Evolutionary conservation across 1,284 basidiomycete genomes (phyloP).

Genomic region (Rhizoctonia solani): DNA sequence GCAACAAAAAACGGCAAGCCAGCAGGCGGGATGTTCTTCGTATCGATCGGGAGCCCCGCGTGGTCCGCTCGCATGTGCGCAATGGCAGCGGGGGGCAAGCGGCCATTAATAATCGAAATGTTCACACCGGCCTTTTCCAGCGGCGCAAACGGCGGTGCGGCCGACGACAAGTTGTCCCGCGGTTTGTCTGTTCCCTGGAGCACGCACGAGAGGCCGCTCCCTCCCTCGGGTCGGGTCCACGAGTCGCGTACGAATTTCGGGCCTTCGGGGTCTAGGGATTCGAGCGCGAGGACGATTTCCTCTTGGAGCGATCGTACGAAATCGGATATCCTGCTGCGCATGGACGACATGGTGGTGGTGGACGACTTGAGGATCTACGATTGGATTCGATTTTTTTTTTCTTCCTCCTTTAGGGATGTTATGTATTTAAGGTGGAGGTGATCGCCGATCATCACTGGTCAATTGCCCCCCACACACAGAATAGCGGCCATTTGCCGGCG

Average conservation of each 20-base stretch:
- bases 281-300: slow-evolving; percentile 78
- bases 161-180: slow-evolving; percentile 15
- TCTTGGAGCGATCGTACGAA: slow-evolving; percentile 84
- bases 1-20: slow-evolving; percentile 91
- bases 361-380: too few relatives aligned
- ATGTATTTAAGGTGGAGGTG: too few relatives aligned
- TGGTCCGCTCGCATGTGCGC: slow-evolving; percentile 96
- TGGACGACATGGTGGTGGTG: slow-evolving; percentile 46
- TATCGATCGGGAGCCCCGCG: slow-evolving; percentile 67
- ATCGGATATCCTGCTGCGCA: slow-evolving; percentile 80
- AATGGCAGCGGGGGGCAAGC: slow-evolving; percentile 85
- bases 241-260: slow-evolving; percentile 83
- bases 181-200: slow-evolving; percentile 65
- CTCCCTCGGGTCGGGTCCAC: slow-evolving; percentile 85
- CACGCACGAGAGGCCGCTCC: slow-evolving; percentile 86
- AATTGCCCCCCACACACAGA: too few relatives aligned
- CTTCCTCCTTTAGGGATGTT: too few relatives aligned
- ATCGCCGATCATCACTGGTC: too few relatives aligned
- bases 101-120: slow-evolving; percentile 90
- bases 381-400: too few relatives aligned
- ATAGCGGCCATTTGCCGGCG: too few relatives aligned
- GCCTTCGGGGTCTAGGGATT: slow-evolving; percentile 74
- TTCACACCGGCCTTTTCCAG: slow-evolving; percentile 98
- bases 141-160: slow-evolving; percentile 42
- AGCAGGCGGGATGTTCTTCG: slow-evolving; percentile 47